A percentile compares a stretch with the other conserved stretches of the same genome.
These are phyloP conservation scores for Solanum bukasovii DNA, from an alignment of 257 asterid species.

Conservation along the genomic window DNA sequence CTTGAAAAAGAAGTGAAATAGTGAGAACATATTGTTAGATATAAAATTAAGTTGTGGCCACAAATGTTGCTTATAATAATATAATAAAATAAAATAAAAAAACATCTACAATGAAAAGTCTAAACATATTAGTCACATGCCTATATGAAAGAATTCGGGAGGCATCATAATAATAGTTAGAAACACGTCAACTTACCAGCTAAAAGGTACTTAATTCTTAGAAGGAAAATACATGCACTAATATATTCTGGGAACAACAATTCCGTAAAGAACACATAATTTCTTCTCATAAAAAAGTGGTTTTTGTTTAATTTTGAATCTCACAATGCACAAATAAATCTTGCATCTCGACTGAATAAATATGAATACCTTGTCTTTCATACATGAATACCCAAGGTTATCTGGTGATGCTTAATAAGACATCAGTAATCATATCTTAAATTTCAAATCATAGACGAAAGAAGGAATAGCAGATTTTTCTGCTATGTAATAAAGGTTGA, in stretches of 20 bases:
- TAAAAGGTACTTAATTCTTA: neutral
- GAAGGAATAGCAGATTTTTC: neutral
- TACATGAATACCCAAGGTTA: neutral
- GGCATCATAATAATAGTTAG: neutral
- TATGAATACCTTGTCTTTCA: neutral
- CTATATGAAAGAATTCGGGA: neutral
- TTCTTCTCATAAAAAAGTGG: neutral
- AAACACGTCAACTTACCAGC: neutral
- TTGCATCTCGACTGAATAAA: neutral
- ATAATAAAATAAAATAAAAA: too few species aligned
- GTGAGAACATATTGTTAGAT: neutral
- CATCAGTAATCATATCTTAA: neutral
- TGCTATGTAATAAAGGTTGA: neutral
- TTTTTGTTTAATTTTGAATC: neutral
- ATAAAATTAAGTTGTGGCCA: neutral
- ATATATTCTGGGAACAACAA: neutral
- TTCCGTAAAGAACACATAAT: neutral
- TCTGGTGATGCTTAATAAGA: neutral
- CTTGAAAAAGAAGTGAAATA: neutral
- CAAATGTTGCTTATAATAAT: neutral
- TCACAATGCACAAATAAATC: neutral
- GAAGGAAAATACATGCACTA: neutral
- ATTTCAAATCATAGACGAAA: neutral
- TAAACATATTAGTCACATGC: neutral
- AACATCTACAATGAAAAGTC: neutral